Base-by-base conservation (phyloP, 2,329 filamentous ascomycete species). In the Ceratocystis colombiana region DNA sequence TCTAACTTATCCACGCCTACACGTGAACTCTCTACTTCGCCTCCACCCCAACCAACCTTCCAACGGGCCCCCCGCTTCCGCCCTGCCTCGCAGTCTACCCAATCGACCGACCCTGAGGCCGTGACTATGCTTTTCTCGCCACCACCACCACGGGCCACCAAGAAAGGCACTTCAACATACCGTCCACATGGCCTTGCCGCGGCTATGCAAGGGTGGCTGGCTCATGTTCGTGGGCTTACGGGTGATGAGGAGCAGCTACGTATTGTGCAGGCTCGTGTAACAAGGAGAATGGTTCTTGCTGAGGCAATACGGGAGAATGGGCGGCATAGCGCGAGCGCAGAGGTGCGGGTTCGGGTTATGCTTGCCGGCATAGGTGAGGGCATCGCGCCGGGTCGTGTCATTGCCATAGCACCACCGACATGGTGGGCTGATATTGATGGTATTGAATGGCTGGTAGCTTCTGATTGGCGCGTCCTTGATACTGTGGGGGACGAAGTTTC, bases 21-120 rank as follows among this genome's bases (percentile, higher is more conserved):
- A 15, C 37, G 37, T 41, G 20, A 55, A 48, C 28, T 28, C 59
- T 17, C 17, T 62, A 61, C 65, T 55, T 68, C 67, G 22, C 63
- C 67, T 15, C 68, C 69, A 22, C 71, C 72, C 15, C 76, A 78
- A 61, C 77, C 77, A 2, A 73, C 74, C 0, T 78, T 78, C 65
- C 74, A 70, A 1, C 69, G 73, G 0, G 73, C 76, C 1, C 77
- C 77, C 8, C 76, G 76, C 25, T 78, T 78, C 71, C 77, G 76
- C 62, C 70, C 72, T 2, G 62, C 67, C 1, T 50, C 71, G 1
- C 70, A 64, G 20, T 30, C 44, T 22, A 15, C 53, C 5, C 62
- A 70, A 15, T 41, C 67, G 1, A 69, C 71, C 33, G 5, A n/a
- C 57, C 17, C 68, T 6, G 25, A 46, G 69, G 72, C 8, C 66